A percentile compares a stretch with the other conserved stretches of the same genome.
These are phyloP conservation scores for Chamaecyparis obtusa DNA, from an alignment of 75 land plant species.

Conservation along the genomic window DNA sequence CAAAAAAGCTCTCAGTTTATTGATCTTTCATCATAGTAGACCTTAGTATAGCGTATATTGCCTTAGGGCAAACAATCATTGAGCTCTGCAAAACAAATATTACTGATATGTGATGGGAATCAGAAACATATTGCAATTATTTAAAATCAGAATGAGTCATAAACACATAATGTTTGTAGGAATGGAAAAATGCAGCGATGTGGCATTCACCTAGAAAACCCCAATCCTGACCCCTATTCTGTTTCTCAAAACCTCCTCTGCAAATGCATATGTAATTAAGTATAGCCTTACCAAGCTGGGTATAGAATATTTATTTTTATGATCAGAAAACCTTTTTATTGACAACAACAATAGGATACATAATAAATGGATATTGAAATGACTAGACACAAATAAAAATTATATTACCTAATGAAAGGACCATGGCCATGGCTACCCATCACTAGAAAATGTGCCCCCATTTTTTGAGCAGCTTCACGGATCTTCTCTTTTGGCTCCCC, in stretches of 20 bases:
- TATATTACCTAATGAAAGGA: too few species aligned
- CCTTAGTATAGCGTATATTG: neutral
- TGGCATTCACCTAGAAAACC: neutral
- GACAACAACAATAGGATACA: too few species aligned
- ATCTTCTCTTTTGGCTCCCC: too few species aligned
- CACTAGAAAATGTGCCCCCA: too few species aligned
- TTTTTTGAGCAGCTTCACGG: too few species aligned
- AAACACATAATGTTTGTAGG: neutral
- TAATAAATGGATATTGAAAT: too few species aligned
- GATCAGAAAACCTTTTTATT: too few species aligned
- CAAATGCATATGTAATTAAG: too few species aligned
- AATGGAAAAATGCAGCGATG: neutral
- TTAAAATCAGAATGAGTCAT: neutral
- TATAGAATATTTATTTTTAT: too few species aligned
- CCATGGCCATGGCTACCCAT: too few species aligned
- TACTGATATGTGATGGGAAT: neutral
- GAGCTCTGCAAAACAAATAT: neutral
- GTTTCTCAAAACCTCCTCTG: neutral
- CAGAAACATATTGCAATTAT: neutral
- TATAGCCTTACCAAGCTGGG: neutral
- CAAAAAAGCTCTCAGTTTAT: neutral
- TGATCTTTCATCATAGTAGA: neutral
- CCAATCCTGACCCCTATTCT: neutral
- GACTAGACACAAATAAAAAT: too few species aligned
- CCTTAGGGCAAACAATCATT: neutral